Evolutionary conservation across 2,329 filamentous ascomycete species (phyloP).

Genomic region (Alternaria novae-zelandiae): DNA sequence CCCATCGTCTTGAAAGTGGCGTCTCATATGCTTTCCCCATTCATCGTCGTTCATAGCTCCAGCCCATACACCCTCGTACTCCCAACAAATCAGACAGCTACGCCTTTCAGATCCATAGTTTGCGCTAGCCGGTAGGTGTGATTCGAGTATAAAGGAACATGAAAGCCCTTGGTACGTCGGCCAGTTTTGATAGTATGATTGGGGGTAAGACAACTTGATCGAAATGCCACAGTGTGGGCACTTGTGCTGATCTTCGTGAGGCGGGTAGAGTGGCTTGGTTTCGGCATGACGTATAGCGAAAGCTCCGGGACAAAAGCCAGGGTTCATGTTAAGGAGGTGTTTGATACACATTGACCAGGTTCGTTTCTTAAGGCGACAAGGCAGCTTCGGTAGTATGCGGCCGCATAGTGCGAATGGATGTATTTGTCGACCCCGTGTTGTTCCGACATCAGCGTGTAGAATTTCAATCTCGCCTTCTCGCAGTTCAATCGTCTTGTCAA

Average conservation of each 20-base stretch:
- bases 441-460: not conserved
- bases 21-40: not conserved
- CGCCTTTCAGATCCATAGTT: not conserved
- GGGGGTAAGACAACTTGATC: rapidly evolving
- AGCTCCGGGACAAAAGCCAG: not conserved
- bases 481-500: not conserved
- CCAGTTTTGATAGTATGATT: rapidly evolving
- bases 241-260: not conserved
- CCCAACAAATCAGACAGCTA: not conserved
- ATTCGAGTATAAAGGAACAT: not conserved
- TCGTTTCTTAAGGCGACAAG: not conserved
- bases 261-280: rapidly evolving
- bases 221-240: not conserved
- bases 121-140: rapidly evolving
- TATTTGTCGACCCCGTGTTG: not conserved
- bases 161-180: not conserved
- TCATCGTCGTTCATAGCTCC: not conserved
- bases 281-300: not conserved
- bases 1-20: not conserved
- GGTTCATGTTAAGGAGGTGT: not conserved
- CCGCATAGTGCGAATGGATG: not conserved
- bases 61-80: not conserved
- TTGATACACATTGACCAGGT: not conserved
- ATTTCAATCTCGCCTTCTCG: not conserved
- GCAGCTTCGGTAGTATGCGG: not conserved